Evolutionary conservation across 23 red algal species (phyloP).

Genomic region (Agarophyton chilense): DNA sequence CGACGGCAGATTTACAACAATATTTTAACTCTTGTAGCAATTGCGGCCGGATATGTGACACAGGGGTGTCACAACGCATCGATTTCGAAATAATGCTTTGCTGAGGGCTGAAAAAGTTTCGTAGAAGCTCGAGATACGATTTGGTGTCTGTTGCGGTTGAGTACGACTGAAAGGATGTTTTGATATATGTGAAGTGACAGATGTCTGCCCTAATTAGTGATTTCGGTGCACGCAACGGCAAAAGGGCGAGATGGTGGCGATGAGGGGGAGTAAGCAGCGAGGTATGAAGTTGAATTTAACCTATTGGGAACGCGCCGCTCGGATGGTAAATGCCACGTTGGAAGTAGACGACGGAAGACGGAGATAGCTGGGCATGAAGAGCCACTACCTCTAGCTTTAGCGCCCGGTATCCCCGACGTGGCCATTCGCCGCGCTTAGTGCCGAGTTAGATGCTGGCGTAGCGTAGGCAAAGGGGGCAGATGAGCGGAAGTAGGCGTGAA

Average conservation of each 20-base stretch:
- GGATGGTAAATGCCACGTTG: not conserved
- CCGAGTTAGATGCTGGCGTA: not conserved
- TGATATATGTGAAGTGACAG: slow-evolving; percentile 6
- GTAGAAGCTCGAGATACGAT: not conserved
- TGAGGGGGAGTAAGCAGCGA: not conserved
- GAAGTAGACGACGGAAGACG: not conserved
- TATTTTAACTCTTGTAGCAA: too few relatives aligned
- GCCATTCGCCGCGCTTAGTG: not conserved
- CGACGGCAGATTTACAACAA: slow-evolving; percentile 10
- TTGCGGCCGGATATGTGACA: not conserved
- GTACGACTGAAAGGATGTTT: not conserved
- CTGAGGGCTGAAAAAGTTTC: not conserved
- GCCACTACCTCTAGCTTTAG: not conserved
- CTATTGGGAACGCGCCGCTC: not conserved
- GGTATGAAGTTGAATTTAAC: slow-evolving; percentile 12
- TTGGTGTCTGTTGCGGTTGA: not conserved
- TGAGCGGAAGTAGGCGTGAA: not conserved
- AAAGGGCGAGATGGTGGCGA: not conserved
- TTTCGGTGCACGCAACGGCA: not conserved
- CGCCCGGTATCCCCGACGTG: not conserved
- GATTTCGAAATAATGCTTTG: not conserved
- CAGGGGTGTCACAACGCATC: not conserved
- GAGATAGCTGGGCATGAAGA: not conserved
- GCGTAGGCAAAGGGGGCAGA: not conserved
- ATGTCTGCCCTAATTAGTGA: not conserved